Base-by-base conservation (phyloP, 805 yeast genomes). In the Peterozyma toletana region DNA sequence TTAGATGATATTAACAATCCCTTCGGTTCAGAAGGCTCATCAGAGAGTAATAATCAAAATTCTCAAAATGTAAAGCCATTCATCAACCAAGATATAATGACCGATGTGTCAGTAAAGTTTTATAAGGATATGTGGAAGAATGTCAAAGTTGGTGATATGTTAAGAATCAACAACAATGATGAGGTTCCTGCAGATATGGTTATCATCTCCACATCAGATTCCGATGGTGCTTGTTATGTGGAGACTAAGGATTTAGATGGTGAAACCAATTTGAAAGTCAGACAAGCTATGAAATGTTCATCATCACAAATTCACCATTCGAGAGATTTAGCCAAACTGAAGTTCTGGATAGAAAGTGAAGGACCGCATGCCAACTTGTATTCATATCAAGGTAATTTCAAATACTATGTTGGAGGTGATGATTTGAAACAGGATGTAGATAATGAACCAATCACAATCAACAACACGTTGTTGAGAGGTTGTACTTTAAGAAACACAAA, bases 141-240 rank as follows among this genome's bases (percentile, higher is more conserved):
- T 52, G 75, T 85, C 33, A 62, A 66, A 37, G 89, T 84, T 21
- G 95, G 95, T 50, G 90, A 85, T 53, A 67, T 85, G 40, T 71
- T 85, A 21, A 68, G 90, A 53, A 70, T 85, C 21, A 76, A 81
- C 49, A 77, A 78, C 50, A 80, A 85, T 55, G 93, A 85, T 56
- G 91, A 84, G 63, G 72, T 83, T 6, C 95, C 95, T 1, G 89
- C 91, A 1, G 95, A 85, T 61, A 59, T 80, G 11, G 67, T 83
- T 39, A 59, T 84, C 31, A 56, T 85, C 7, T 69, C 88, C 5
- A 71, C 89, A 2, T 77, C 86, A 30, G 88, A 83, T 55, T 60
- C 70, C 1, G 87, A 83, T 52, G 83, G 82, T 41, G 76, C 74
- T 41, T 83, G 90, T 62, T 73, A 67, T 49, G 66, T 84, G 30